Evolutionary conservation across 2,329 filamentous ascomycete genomes (phyloP), one percentile per base, ranked within the genome.

Genomic region (Botrytis pseudocinerea): DNA sequence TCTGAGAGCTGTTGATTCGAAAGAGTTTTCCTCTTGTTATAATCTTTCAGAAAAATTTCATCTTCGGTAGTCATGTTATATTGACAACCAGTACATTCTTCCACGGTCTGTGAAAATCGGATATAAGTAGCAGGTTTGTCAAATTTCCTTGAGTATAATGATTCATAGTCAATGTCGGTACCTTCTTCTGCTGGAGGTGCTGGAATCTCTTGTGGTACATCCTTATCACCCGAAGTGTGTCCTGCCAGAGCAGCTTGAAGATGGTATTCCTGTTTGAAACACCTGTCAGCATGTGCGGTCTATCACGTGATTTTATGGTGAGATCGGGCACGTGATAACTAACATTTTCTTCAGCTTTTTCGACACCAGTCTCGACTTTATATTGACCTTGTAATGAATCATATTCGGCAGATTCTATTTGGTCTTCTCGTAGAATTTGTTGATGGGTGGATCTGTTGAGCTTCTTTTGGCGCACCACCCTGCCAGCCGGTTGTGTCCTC

Each of bases 21-120:
- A 74, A 90, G 86, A 28, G 70, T 59, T 79, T 88, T 90, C 83
- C 92, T 95, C 78, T 90, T 86, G 84, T 98, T 99, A 85, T 96
- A 92, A 77, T 89, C 87, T 80, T 91, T 93, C 78, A 99, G 88
- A 81, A 93, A 97, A 72, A 87, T 89, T 82, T 94, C 92, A 84
- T 99, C 96, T 80, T 97, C 94, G 77, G 92, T 91, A 42, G 91
- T 95, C 92, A 98, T 95, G 84, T 97, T 94, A 90, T 99, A 99
- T 79, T 91, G 89, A 81, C 92, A 93, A 79, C 93, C 93, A 80
- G 94, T 92, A 79, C 92, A 97, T 83, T 99, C 96, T 84, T 99
- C 96, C 75, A 99, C 95, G 4, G 96, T 99, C 77, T 97, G 95
- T 76, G 96, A 98, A 85, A 97, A 98, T 77, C 95, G 94, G 82